These are phyloP conservation scores for Trifolium fragiferum DNA, from an alignment of 306 rosid genomes.

Conservation along the genomic window DNA sequence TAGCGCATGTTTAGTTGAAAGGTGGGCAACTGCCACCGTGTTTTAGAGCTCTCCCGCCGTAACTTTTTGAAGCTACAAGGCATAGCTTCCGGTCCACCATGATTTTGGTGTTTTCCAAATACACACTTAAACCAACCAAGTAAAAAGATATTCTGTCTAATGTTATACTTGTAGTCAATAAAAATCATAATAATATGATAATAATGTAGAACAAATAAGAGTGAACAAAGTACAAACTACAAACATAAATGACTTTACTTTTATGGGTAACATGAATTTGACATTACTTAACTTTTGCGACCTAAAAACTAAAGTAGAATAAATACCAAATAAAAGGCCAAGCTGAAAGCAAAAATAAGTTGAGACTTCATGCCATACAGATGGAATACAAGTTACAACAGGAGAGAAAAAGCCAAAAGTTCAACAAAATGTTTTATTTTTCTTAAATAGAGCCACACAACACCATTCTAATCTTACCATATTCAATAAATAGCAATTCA, in stretches of 20 bases:
- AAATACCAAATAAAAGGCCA: not conserved
- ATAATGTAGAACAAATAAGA: not conserved
- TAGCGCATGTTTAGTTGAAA: not conserved
- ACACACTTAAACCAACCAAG: not conserved
- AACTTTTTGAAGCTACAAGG: not conserved
- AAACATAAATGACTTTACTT: slow-evolving; percentile 2
- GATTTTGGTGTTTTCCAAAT: not conserved
- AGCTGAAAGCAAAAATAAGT: not conserved
- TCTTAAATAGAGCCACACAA: not conserved
- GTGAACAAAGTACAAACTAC: not conserved
- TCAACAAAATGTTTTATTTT: not conserved
- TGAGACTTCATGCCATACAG: not conserved
- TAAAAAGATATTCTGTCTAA: not conserved
- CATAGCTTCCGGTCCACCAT: not conserved
- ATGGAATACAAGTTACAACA: not conserved
- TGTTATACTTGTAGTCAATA: not conserved
- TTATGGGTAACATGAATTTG: not conserved
- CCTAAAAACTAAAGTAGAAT: not conserved
- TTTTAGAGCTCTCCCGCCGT: not conserved
- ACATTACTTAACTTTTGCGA: not conserved
- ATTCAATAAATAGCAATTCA: not conserved
- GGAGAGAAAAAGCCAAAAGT: not conserved
- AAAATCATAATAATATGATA: not conserved
- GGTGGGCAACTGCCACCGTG: not conserved
- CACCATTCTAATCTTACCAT: not conserved